Conservation (phyloP, 1,139 yeast genomes). For the Geotrichum restrictum region DNA sequence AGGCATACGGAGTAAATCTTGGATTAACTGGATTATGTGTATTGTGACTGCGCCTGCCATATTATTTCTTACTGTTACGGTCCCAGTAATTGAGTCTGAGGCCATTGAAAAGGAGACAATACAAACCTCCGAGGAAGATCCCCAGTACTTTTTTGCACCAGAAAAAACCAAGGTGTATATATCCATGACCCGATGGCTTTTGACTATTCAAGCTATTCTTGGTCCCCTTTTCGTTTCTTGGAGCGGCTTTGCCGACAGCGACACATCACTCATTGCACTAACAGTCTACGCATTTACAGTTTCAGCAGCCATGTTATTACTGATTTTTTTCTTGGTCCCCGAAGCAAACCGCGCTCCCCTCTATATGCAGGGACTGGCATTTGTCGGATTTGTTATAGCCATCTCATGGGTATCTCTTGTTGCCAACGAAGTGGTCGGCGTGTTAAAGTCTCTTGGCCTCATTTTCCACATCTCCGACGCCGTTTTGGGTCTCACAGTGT, state of each 20-base stretch:
- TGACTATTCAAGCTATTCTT: slow-evolving; percentile 18
- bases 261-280: slow-evolving; percentile 2
- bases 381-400: slow-evolving; percentile 61
- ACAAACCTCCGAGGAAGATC: not conserved
- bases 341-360: slow-evolving; percentile 18
- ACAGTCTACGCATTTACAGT: slow-evolving; percentile 5
- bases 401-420: slow-evolving; percentile 70
- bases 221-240: slow-evolving; percentile 20
- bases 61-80: slow-evolving; percentile 45
- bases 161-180: slow-evolving; percentile 10
- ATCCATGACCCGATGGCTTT: slow-evolving; percentile 18
- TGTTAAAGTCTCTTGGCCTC: slow-evolving; percentile 60
- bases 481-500: slow-evolving; percentile 75
- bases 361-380: slow-evolving; percentile 26
- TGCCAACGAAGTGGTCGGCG: slow-evolving; percentile 71
- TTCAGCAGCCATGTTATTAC: slow-evolving; percentile 17
- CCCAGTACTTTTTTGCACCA: not conserved
- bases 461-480: slow-evolving; percentile 69
- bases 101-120: slow-evolving; percentile 23
- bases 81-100: slow-evolving; percentile 46
- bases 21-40: slow-evolving; percentile 32
- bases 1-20: slow-evolving; percentile 27
- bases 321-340: slow-evolving; percentile 20
- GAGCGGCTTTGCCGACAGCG: slow-evolving; percentile 14
- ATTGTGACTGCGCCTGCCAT: slow-evolving; percentile 46